A percentile compares a stretch with the other conserved stretches of the same genome.
Evolutionary conservation across 164 flowering plant genomes (phyloP).

Genomic region (Aristolochia contorta): DNA sequence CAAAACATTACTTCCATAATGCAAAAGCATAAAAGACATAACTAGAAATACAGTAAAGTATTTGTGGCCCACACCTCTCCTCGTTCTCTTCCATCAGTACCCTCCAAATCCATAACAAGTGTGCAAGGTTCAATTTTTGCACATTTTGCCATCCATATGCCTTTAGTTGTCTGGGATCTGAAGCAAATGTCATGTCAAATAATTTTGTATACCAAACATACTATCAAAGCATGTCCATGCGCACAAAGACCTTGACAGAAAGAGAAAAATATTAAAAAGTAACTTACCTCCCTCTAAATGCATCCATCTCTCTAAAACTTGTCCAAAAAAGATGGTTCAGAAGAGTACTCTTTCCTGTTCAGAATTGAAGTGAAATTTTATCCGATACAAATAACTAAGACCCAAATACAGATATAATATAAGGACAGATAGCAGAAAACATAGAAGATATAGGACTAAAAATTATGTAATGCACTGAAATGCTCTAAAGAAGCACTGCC

Average conservation of each 20-base stretch:
- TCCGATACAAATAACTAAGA: not conserved
- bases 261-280: not conserved
- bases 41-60: not conserved
- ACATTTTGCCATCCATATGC: constrained; percentile 90
- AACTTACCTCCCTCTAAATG: constrained; percentile 78
- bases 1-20: not conserved
- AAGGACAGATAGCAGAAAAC: not conserved
- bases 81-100: constrained; percentile 96
- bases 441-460: not conserved
- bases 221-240: not conserved
- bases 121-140: constrained; percentile 85
- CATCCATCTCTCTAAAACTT: constrained; percentile 96
- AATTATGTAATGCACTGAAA: not conserved
- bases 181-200: constrained; percentile 1
- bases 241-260: not conserved
- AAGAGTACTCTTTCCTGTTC: constrained; percentile 88
- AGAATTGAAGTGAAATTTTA: not conserved
- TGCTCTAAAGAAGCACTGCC: not conserved
- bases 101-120: constrained; percentile 95
- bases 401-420: not conserved
- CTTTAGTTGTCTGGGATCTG: constrained; percentile 96
- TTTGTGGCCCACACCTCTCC: constrained; percentile 62
- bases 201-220: not conserved
- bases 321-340: constrained; percentile 73
- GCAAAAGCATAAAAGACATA: not conserved